These are phyloP conservation scores for Hypoxylon cercidicola DNA, from an alignment of 495 filamentous ascomycete genomes.

Conservation along the genomic window DNA sequence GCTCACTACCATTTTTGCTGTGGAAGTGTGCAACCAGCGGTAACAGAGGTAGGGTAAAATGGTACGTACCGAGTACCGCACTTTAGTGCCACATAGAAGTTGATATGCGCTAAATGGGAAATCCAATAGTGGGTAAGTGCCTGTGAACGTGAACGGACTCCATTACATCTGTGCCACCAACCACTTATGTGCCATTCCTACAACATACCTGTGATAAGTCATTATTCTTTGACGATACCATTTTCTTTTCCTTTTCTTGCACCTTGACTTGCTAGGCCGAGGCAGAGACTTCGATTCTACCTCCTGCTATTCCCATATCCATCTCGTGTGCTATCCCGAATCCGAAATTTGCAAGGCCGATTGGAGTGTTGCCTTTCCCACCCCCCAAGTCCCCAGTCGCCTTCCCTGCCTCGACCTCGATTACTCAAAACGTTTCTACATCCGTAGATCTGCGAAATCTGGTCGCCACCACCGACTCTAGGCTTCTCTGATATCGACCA, in stretches of 20 bases:
- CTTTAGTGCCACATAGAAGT: slow-evolving; percentile 3
- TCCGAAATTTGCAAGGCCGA: slow-evolving; percentile 13
- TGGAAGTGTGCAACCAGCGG: no score
- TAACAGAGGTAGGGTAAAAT: neutral
- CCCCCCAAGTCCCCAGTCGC: slow-evolving; percentile 12
- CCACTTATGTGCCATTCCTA: slow-evolving; percentile 13
- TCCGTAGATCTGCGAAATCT: slow-evolving; percentile 29
- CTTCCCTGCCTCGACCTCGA: slow-evolving; percentile 22
- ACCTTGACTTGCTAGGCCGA: slow-evolving; percentile 1
- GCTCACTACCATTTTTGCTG: no score
- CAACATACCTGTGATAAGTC: slow-evolving; percentile 3
- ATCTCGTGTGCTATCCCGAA: slow-evolving; percentile 26
- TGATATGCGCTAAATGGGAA: slow-evolving; percentile 27
- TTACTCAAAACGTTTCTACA: slow-evolving; percentile 30
- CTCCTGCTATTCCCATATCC: slow-evolving; percentile 12
- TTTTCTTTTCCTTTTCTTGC: slow-evolving; percentile 1
- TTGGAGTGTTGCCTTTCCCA: slow-evolving; percentile 23
- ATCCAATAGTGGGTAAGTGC: slow-evolving; percentile 33
- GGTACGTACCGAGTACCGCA: slow-evolving; percentile 8
- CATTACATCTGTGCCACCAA: slow-evolving; percentile 26
- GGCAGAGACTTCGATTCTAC: slow-evolving; percentile 18
- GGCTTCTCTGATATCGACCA: slow-evolving; percentile 17
- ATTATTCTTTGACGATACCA: neutral
- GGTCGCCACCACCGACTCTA: slow-evolving; percentile 34
- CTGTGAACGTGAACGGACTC: slow-evolving; percentile 26